Conservation (phyloP, 148 eudicot species). For the Persicaria maculosa region DNA sequence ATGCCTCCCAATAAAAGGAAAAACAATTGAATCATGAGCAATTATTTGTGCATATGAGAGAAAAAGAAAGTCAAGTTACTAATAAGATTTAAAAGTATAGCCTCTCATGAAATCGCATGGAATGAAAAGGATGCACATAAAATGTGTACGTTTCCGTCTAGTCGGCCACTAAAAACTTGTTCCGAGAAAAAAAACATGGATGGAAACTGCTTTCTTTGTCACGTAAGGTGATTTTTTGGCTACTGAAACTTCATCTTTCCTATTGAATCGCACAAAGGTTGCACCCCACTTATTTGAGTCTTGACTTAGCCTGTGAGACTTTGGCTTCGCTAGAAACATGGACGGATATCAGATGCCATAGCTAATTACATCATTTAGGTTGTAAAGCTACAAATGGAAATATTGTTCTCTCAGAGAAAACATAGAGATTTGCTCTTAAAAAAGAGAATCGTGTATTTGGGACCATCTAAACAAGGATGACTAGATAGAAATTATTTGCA, state of each 20-base stretch:
- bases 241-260: slow-evolving; percentile 24
- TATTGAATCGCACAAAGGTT: slow-evolving; percentile 51
- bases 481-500: no score
- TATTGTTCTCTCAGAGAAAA: background rate
- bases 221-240: slow-evolving; percentile 23
- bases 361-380: background rate
- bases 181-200: slow-evolving; percentile 53
- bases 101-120: no score
- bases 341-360: slow-evolving; percentile 68
- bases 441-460: no score
- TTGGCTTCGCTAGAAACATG: slow-evolving; percentile 78
- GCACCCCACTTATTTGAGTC: slow-evolving; percentile 53
- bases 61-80: no score
- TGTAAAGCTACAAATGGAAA: background rate
- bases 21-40: no score
- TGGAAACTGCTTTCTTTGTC: slow-evolving; percentile 45
- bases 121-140: no score
- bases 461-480: no score
- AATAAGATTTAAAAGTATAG: no score
- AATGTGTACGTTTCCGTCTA: no score
- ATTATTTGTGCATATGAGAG: no score
- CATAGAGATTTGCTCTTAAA: background rate
- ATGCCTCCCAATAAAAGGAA: no score
- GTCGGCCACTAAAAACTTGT: no score
- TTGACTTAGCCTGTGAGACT: slow-evolving; percentile 56